Evolutionary conservation across 2,329 filamentous ascomycete species (phyloP), one percentile per base, ranked within the genome.

Genomic region (Clonostachys byssicola): DNA sequence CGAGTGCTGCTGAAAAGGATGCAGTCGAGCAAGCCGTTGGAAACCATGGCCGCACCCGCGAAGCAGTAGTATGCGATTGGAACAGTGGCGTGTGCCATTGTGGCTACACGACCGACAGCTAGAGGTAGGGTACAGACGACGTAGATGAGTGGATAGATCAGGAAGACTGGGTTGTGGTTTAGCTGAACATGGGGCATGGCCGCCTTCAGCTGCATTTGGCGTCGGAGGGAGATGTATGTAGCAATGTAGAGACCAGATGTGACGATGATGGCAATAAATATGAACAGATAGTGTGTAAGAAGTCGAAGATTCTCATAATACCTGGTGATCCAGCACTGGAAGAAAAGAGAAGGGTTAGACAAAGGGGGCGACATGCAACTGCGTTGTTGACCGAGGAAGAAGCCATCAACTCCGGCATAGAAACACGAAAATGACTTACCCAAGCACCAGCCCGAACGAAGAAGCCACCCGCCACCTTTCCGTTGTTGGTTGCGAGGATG

Each of bases 101-200:
- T 69, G 41, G 73, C 72, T 60, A 85, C 79, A 45, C 81, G 74
- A n/a, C 78, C 77, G 0, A 77, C 68, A 12, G 80, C 80, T 3
- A 85, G 66, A 0, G 82, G 83, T 1, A 81, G 66, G 0, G 81
- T 86, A 59, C 81, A 81, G 18, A 83, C 48, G 34, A 83, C 70
- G 56, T 85, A 85, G 51, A 84, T 77, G 46, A 82, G 53, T 0
- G 82, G 82, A 52, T 86, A 86, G 7, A 81, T 65, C 34, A 83
- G 78, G 52, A 84, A 76, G 34, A 73, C 64, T 1, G 63, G 42
- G 12, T 33, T 23, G 20, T 43, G 42, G 3, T 34, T 33, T 6
- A 34, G n/a, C 13, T 45, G 12, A 13, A 16, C 33, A 18, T 45
- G 18, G 16, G 34, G 30, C 10, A 13, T 41, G 10, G 14, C 12